Conservation (phyloP, 2,329 filamentous ascomycete species). For the Pseudogymnoascus pannorum region DNA sequence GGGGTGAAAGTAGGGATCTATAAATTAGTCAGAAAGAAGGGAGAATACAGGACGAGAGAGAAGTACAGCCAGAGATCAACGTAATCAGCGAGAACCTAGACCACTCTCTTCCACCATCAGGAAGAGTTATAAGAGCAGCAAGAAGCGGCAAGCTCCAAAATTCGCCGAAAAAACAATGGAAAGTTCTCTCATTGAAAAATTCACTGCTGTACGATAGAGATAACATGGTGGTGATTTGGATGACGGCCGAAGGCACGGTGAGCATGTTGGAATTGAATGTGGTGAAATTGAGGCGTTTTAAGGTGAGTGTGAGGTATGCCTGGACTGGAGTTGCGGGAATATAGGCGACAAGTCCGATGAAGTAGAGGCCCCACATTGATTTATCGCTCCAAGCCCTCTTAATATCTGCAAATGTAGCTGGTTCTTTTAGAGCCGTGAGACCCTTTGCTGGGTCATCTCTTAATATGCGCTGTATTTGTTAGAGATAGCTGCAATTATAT, state of each 20-base stretch:
- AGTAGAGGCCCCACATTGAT: slow-evolving; percentile 44
- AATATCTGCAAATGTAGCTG: slow-evolving; percentile 36
- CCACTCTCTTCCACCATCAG: slow-evolving; percentile 43
- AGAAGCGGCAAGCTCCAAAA: slow-evolving; percentile 46
- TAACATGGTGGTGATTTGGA: slow-evolving; percentile 52
- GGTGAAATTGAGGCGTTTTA: slow-evolving; percentile 48
- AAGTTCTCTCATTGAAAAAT: slow-evolving; percentile 45
- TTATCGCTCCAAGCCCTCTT: slow-evolving; percentile 38
- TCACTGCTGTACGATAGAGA: slow-evolving; percentile 47
- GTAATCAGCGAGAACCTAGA: slow-evolving; percentile 43
- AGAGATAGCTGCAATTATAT: not conserved
- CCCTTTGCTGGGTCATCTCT: slow-evolving; percentile 49
- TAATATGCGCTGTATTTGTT: slow-evolving; percentile 33
- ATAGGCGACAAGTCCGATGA: slow-evolving; percentile 41
- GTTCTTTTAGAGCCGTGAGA: slow-evolving; percentile 39
- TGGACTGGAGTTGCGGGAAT: slow-evolving; percentile 42
- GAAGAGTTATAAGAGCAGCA: slow-evolving; percentile 43
- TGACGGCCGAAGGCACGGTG: slow-evolving; percentile 49
- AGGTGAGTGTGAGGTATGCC: slow-evolving; percentile 46
- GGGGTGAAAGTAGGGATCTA: slow-evolving; percentile 50
- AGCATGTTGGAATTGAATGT: slow-evolving; percentile 57
- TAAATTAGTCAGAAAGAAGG: not conserved
- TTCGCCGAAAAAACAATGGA: slow-evolving; percentile 46
- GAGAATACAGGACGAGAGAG: not conserved
- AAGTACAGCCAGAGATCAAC: slow-evolving; percentile 40